Percentiles rank a stretch among this genome's conserved stretches.
Conservation (phyloP, 495 filamentous ascomycete genomes). For the Podospora pseudoanserina region DNA sequence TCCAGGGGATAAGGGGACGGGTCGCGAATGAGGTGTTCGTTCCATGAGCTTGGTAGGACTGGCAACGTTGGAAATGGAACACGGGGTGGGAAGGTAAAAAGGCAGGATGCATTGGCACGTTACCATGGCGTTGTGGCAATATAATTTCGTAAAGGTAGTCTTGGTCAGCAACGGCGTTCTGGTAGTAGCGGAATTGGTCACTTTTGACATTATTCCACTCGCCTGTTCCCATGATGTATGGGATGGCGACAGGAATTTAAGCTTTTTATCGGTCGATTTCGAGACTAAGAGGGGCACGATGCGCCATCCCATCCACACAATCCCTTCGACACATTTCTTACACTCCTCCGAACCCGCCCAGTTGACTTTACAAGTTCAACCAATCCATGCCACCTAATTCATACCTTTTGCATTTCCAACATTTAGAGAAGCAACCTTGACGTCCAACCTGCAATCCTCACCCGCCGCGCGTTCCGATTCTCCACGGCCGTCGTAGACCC, state of each 20-base stretch:
- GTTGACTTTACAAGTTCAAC: not conserved
- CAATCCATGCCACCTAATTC: not conserved
- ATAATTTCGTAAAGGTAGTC: not conserved
- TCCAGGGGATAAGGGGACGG: conserved; percentile 22
- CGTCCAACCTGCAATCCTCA: not conserved
- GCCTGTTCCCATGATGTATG: not conserved
- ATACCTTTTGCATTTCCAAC: not conserved
- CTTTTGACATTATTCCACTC: not conserved
- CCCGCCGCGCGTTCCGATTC: conserved; percentile 16
- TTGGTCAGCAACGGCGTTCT: not conserved
- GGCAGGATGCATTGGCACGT: conserved; percentile 14
- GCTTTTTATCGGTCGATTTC: not conserved
- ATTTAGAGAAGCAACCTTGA: not conserved
- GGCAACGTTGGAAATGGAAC: not conserved
- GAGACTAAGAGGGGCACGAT: not conserved
- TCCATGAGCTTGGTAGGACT: not conserved
- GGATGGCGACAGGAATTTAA: not conserved
- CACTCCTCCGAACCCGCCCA: not conserved
- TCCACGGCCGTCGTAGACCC: conserved; percentile 22
- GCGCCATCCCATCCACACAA: too few species aligned
- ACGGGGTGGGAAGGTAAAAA: not conserved
- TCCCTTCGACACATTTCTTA: not conserved
- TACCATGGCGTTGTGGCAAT: conserved; percentile 14
- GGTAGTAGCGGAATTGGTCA: conserved; percentile 1
- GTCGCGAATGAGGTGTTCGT: not conserved